Evolutionary conservation across 2,329 filamentous ascomycete species (phyloP).

Genomic region (Epichloe amarillans): DNA sequence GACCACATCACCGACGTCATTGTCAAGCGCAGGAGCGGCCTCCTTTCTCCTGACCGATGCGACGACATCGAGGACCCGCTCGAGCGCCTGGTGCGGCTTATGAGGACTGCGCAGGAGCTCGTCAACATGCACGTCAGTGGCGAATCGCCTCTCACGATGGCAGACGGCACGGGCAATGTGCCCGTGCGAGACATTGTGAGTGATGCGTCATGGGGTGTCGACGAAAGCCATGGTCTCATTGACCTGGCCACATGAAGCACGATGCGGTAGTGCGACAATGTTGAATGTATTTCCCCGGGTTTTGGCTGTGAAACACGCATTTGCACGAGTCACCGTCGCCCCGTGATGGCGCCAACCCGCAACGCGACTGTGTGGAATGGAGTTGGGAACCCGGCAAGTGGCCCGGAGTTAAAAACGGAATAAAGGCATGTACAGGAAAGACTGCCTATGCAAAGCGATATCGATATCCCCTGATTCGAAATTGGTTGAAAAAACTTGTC

Average conservation of each 20-base stretch:
- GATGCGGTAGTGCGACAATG: not conserved
- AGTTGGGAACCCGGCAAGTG: not conserved
- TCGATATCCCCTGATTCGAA: not conserved
- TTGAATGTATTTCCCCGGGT: too few relatives aligned
- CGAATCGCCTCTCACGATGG: constrained; percentile 12
- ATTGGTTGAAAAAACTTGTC: not conserved
- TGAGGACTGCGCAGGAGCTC: constrained; percentile 18
- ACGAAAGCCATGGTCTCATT: constrained; percentile 1
- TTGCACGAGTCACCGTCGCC: too few relatives aligned
- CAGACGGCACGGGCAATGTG: constrained; percentile 8
- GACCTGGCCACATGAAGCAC: constrained; percentile 1
- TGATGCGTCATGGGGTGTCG: constrained; percentile 4
- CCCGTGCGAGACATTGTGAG: constrained; percentile 10
- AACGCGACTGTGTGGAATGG: not conserved
- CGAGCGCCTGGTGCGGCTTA: constrained; percentile 18
- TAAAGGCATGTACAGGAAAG: not conserved
- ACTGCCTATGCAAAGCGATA: constrained; percentile 2
- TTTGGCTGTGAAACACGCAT: not conserved
- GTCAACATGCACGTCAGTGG: constrained; percentile 17
- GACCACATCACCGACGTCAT: constrained; percentile 18
- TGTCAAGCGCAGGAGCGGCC: constrained; percentile 15
- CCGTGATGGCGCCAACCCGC: not conserved
- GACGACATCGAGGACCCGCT: constrained; percentile 17
- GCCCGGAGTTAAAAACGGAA: not conserved
- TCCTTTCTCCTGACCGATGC: constrained; percentile 8